Conservation (phyloP, 2,329 filamentous ascomycete species). For the Aspergillus oerlinghausenensis region DNA sequence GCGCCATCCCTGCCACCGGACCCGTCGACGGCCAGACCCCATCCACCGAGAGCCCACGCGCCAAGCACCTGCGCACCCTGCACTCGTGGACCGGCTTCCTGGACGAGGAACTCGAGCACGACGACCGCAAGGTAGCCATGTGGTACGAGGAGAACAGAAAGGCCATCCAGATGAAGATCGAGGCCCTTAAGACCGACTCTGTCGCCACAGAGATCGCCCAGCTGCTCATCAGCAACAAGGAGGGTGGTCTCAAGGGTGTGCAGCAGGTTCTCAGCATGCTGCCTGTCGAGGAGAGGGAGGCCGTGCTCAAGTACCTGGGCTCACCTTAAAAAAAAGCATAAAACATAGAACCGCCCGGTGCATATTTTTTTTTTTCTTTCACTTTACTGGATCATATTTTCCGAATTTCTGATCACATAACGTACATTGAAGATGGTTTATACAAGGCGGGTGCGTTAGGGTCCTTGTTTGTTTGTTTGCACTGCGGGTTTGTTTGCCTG, state of each 20-base stretch:
- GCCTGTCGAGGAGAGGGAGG: constrained; percentile 82
- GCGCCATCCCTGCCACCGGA: constrained; percentile 41
- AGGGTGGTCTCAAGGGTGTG: constrained; percentile 75
- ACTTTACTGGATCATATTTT: constrained; percentile 1
- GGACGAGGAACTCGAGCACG: constrained; percentile 64
- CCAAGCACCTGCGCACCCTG: constrained; percentile 67
- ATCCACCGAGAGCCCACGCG: constrained; percentile 50
- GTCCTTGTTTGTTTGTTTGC: not conserved
- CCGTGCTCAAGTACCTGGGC: constrained; percentile 59
- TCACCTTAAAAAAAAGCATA: constrained; percentile 13
- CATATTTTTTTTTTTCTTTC: constrained; percentile 2
- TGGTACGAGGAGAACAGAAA: constrained; percentile 98
- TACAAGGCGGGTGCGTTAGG: not conserved
- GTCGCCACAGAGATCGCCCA: constrained; percentile 66
- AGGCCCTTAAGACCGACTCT: constrained; percentile 72
- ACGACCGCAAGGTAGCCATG: constrained; percentile 77
- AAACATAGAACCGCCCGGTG: constrained; percentile 1
- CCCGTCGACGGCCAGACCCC: constrained; percentile 22
- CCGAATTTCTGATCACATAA: not conserved
- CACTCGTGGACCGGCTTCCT: constrained; percentile 75
- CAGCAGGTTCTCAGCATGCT: constrained; percentile 80
- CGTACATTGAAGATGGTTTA: not conserved
- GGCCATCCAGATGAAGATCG: constrained; percentile 75
- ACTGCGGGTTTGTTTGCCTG: not conserved
- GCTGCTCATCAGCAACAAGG: constrained; percentile 61